phyloP scores from a whole-genome alignment of 2,329 filamentous ascomycete species.

The Exophiala sp. region DNA sequence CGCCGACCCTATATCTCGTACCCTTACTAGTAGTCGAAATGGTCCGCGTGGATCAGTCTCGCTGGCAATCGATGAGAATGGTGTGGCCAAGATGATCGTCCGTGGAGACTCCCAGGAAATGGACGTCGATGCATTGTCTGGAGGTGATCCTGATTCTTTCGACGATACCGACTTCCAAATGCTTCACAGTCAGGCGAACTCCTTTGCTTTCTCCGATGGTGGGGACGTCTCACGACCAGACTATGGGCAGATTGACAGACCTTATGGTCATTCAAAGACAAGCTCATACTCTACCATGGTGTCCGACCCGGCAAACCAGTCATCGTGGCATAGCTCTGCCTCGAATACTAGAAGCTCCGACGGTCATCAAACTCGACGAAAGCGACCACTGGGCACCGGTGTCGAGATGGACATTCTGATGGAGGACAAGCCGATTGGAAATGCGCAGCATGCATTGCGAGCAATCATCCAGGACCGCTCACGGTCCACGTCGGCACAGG shows the following conservation, averaged over 20 bases:
- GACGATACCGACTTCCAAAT: constrained; percentile 41
- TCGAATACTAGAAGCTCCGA: constrained; percentile 17
- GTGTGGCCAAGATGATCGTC: constrained; percentile 44
- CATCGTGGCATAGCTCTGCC: constrained; percentile 39
- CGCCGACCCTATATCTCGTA: constrained; percentile 30
- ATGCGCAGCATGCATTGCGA: constrained; percentile 47
- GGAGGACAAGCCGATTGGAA: constrained; percentile 33
- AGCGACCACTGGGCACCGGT: constrained; percentile 17
- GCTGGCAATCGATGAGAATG: constrained; percentile 47
- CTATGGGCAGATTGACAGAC: constrained; percentile 22
- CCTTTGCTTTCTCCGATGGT: constrained; percentile 38
- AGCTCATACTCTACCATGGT: constrained; percentile 40
- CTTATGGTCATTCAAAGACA: constrained; percentile 42
- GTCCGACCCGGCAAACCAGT: constrained; percentile 41
- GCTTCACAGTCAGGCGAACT: constrained; percentile 37
- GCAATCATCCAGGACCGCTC: constrained; percentile 40
- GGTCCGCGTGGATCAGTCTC: constrained; percentile 40
- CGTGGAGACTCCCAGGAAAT: constrained; percentile 30
- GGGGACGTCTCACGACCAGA: constrained; percentile 18
- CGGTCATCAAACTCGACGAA: constrained; percentile 10
- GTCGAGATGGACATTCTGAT: constrained; percentile 26
- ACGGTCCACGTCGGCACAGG: constrained; percentile 31
- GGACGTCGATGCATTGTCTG: constrained; percentile 37
- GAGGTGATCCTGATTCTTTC: constrained; percentile 43
- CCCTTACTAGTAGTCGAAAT: constrained; percentile 29